A percentile compares a stretch with the other conserved stretches of the same genome.
phyloP scores from a whole-genome alignment of 1,284 basidiomycete genomes.

The Cutaneotrichosporon sp. region DNA sequence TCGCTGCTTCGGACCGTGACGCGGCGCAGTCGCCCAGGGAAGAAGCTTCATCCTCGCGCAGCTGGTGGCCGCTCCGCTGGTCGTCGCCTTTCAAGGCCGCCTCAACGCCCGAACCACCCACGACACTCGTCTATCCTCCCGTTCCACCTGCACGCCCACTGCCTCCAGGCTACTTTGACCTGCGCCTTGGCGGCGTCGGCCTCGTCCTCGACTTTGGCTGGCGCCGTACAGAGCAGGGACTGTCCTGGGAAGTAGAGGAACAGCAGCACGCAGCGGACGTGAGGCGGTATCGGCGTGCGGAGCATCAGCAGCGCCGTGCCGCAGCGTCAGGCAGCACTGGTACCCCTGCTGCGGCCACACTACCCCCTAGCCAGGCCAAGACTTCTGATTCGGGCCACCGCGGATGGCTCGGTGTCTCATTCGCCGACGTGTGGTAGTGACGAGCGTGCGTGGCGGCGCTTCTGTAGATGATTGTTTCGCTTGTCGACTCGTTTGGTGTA shows the following conservation, averaged over 20 bases:
- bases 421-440: slow-evolving; percentile 14
- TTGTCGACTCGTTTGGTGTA: background rate
- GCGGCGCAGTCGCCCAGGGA: no score
- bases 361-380: no score
- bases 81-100: background rate
- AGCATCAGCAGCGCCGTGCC: background rate
- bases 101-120: background rate
- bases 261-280: slow-evolving; percentile 1
- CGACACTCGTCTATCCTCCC: background rate
- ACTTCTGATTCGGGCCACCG: background rate
- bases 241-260: slow-evolving; percentile 36
- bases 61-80: slow-evolving; percentile 11
- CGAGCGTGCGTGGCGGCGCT: no score
- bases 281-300: background rate
- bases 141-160: slow-evolving; percentile 5
- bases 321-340: background rate
- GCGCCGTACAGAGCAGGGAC: slow-evolving; percentile 32
- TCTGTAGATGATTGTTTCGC: no score
- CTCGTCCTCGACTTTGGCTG: slow-evolving; percentile 37
- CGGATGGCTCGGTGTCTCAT: slow-evolving; percentile 7
- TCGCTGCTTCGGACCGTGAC: no score
- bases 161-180: slow-evolving; percentile 30
- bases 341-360: background rate
- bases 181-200: slow-evolving; percentile 33
- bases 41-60: background rate